A percentile compares a stretch with the other conserved stretches of the same genome.
phyloP scores from a whole-genome alignment of 163 green algal species.

The Chloroidium sp. region DNA sequence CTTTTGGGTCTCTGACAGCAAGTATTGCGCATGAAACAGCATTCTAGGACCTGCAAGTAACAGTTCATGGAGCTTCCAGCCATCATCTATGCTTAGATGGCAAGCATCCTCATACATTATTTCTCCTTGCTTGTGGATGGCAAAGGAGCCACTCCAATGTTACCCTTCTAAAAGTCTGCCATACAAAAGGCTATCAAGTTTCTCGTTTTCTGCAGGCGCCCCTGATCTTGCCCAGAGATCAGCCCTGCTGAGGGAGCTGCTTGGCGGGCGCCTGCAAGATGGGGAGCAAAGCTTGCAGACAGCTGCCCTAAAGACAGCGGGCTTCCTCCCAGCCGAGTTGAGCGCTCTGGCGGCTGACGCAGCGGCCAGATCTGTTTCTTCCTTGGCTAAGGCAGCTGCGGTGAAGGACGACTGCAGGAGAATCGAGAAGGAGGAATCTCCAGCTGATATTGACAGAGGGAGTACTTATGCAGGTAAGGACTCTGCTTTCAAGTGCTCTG shows the following conservation, averaged over 20 bases:
- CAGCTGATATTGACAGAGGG: neutral
- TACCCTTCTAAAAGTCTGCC: neutral
- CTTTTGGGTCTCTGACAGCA: too few relatives aligned
- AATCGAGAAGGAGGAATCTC: neutral
- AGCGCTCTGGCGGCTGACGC: slow-evolving; percentile 57
- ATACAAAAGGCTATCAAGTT: neutral
- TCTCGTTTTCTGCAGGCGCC: too few relatives aligned
- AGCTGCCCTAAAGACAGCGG: slow-evolving; percentile 56
- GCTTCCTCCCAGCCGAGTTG: slow-evolving; percentile 62
- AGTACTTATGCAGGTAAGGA: neutral
- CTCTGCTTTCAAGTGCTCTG: neutral
- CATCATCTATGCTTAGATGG: too few relatives aligned
- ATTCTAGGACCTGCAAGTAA: too few relatives aligned
- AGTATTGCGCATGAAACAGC: too few relatives aligned
- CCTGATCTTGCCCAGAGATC: neutral
- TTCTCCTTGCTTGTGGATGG: neutral
- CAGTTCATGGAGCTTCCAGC: too few relatives aligned
- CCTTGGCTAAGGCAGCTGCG: neutral
- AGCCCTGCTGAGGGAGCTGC: slow-evolving; percentile 18
- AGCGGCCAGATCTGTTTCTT: slow-evolving; percentile 19
- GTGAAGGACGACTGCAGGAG: neutral
- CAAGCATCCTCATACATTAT: neutral
- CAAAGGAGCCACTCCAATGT: neutral
- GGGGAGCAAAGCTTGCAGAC: slow-evolving; percentile 20
- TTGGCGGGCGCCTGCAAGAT: neutral